phyloP scores from a whole-genome alignment of 139 green algal genomes.

The Chlamydomonas sp. region DNA sequence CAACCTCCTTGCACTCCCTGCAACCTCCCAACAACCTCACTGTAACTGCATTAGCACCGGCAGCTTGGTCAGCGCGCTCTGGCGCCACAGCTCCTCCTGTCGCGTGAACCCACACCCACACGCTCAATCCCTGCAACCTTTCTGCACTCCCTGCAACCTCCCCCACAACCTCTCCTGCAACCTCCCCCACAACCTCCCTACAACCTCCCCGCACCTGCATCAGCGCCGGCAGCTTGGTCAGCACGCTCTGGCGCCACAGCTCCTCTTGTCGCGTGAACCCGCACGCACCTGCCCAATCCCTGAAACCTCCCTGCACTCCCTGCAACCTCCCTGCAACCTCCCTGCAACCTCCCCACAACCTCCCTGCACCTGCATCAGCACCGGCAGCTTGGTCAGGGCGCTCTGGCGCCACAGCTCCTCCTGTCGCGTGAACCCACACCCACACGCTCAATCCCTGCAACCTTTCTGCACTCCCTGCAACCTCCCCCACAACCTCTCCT shows the following conservation, averaged over 20 bases:
- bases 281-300: too few relatives aligned
- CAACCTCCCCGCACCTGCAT: slow-evolving; percentile 18
- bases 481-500: background rate
- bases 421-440: slow-evolving; percentile 34
- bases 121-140: background rate
- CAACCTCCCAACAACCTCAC: background rate
- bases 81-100: slow-evolving; percentile 72
- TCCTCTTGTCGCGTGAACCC: slow-evolving; percentile 66
- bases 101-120: slow-evolving; percentile 36
- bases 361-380: slow-evolving; percentile 36
- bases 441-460: background rate
- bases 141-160: background rate
- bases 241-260: slow-evolving; percentile 70
- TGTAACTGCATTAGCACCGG: slow-evolving; percentile 70
- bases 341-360: background rate
- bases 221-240: slow-evolving; percentile 78
- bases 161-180: background rate
- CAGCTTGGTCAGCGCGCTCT: slow-evolving; percentile 70
- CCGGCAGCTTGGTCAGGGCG: slow-evolving; percentile 74
- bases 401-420: slow-evolving; percentile 70
- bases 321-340: background rate
- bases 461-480: background rate
- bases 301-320: too few relatives aligned
- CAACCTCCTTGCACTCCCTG: background rate
- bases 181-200: background rate